Evolutionary conservation across 2,329 filamentous ascomycete species (phyloP).

Genomic region (Macrophomina pseudophaseolina): DNA sequence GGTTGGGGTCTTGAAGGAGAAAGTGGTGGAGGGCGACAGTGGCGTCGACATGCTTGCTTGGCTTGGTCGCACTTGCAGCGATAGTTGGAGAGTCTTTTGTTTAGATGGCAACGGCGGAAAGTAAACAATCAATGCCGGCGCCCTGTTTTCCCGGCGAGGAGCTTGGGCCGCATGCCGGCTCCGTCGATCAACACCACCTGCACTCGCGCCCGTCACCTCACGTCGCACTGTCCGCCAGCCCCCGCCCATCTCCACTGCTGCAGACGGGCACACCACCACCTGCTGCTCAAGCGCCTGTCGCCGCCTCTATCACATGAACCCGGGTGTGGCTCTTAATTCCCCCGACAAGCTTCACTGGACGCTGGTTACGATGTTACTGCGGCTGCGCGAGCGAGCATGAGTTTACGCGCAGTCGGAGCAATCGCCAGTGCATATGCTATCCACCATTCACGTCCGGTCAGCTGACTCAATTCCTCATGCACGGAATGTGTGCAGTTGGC

Average conservation of each 20-base stretch:
- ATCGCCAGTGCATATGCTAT: too few species aligned
- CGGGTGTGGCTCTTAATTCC: too few species aligned
- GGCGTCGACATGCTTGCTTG: conserved; percentile 20
- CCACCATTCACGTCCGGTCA: too few species aligned
- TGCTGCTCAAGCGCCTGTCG: not conserved
- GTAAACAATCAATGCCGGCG: conserved; percentile 25
- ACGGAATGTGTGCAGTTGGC: too few species aligned
- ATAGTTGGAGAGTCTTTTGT: conserved; percentile 4
- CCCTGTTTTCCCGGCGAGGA: not conserved
- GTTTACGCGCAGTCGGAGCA: too few species aligned
- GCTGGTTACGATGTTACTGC: too few species aligned
- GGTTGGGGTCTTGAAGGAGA: conserved; percentile 21
- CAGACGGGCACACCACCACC: not conserved
- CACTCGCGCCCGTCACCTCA: not conserved
- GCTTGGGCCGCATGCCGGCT: not conserved
- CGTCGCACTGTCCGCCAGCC: too few species aligned
- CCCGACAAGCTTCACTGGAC: too few species aligned
- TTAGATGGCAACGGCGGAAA: conserved; percentile 5
- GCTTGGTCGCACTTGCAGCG: conserved; percentile 13
- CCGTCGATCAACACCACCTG: not conserved
- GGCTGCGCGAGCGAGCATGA: too few species aligned
- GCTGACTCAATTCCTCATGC: too few species aligned
- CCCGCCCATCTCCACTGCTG: not conserved
- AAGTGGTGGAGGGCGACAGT: conserved; percentile 19
- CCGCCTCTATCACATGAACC: too few species aligned